phyloP scores from a whole-genome alignment of 352 stramenopile species.

The Nothophytophthora sp. region DNA sequence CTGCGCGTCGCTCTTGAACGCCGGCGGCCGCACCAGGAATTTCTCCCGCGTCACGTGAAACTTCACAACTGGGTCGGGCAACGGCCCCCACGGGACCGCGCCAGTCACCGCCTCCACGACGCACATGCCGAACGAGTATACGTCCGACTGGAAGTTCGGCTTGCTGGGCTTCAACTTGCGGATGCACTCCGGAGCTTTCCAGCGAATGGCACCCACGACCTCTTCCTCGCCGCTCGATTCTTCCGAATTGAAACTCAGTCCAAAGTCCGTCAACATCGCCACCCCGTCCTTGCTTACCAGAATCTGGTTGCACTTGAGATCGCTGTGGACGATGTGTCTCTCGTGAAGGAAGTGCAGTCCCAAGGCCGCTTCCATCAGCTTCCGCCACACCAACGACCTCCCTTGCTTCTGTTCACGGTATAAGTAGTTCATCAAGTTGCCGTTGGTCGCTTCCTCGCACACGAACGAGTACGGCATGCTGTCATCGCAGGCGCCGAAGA shows the following conservation, averaged over 20 bases:
- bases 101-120: constrained; percentile 18
- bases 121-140: constrained; percentile 25
- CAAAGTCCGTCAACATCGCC: constrained; percentile 22
- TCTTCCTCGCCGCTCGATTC: constrained; percentile 8
- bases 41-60: not conserved
- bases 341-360: constrained; percentile 22
- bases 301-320: constrained; percentile 23
- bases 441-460: constrained; percentile 21
- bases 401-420: constrained; percentile 9
- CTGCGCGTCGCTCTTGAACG: constrained; percentile 2
- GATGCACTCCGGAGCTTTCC: constrained; percentile 18
- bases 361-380: constrained; percentile 11
- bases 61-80: constrained; percentile 8
- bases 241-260: constrained; percentile 13
- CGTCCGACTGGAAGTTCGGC: constrained; percentile 10
- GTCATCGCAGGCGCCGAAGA: constrained; percentile 23
- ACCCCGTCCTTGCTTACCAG: constrained; percentile 20
- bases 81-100: constrained; percentile 6
- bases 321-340: constrained; percentile 14
- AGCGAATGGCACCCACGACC: constrained; percentile 15
- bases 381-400: constrained; percentile 13
- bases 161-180: constrained; percentile 11
- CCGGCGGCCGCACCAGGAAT: not conserved
- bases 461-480: constrained; percentile 22
- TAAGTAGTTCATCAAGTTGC: constrained; percentile 15